phyloP scores from a whole-genome alignment of 495 filamentous ascomycete genomes.

The Clohesyomyces aquaticus region DNA sequence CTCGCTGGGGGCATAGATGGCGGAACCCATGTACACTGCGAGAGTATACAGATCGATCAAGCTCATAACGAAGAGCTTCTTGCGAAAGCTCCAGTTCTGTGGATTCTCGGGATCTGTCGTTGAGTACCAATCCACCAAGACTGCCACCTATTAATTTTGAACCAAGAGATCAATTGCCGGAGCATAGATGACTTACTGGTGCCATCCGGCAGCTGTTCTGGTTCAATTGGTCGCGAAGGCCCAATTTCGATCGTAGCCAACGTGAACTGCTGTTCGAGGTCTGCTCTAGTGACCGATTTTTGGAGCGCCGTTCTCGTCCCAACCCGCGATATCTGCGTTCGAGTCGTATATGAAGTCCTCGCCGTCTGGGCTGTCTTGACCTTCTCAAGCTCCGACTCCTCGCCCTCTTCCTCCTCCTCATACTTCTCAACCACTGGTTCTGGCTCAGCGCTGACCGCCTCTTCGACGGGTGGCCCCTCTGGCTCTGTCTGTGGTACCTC shows the following conservation, averaged over 20 bases:
- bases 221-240: conserved; percentile 35
- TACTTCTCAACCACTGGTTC: conserved; percentile 24
- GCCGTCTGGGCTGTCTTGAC: conserved; percentile 21
- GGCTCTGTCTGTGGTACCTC: conserved; percentile 7
- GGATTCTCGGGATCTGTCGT: conserved; percentile 45
- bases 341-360: conserved; percentile 14
- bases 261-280: conserved; percentile 38
- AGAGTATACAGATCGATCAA: conserved; percentile 52
- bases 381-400: conserved; percentile 21
- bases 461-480: conserved; percentile 18
- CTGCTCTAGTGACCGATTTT: conserved; percentile 29
- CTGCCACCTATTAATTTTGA: no score
- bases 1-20: conserved; percentile 53
- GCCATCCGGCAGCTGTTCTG: conserved; percentile 44
- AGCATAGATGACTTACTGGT: no score
- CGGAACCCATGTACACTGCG: conserved; percentile 53
- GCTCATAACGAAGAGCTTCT: conserved; percentile 39
- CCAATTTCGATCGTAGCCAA: conserved; percentile 34
- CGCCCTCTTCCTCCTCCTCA: conserved; percentile 11
- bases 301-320: conserved; percentile 32
- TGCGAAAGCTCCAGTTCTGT: conserved; percentile 43
- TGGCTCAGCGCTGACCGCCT: conserved; percentile 10
- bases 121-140: conserved; percentile 46
- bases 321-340: conserved; percentile 31
- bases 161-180: no score